Evolutionary conservation across 805 yeast genomes (phyloP).

Genomic region (Candida taoyuanica): DNA sequence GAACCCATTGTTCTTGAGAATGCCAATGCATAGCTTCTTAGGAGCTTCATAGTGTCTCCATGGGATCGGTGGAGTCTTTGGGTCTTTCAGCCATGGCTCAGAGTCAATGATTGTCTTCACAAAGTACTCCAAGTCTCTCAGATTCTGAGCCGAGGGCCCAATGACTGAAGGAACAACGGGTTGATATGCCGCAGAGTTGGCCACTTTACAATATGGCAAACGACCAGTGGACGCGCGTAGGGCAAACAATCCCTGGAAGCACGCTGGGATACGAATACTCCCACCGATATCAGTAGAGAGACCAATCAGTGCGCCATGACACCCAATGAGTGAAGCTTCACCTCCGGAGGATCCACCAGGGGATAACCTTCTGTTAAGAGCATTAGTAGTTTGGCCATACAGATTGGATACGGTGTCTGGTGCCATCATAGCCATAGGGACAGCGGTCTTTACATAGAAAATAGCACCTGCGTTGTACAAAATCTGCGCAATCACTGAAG

Average conservation of each 20-base stretch:
- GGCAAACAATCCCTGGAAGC: constrained; percentile 37
- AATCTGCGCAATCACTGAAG: constrained; percentile 34
- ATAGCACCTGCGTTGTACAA: constrained; percentile 47
- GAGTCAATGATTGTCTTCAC: constrained; percentile 28
- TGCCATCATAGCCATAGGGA: constrained; percentile 46
- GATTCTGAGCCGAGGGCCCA: constrained; percentile 41
- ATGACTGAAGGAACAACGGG: constrained; percentile 49
- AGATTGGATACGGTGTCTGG: constrained; percentile 41
- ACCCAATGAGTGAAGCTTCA: constrained; percentile 42
- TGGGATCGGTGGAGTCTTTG: constrained; percentile 32
- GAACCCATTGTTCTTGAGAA: constrained; percentile 37
- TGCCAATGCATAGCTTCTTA: constrained; percentile 36
- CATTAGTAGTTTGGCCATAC: constrained; percentile 42
- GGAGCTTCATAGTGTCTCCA: constrained; percentile 28
- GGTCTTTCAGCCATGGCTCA: constrained; percentile 41
- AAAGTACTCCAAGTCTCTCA: constrained; percentile 34
- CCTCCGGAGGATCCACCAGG: constrained; percentile 54
- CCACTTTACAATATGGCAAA: constrained; percentile 30
- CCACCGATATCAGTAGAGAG: constrained; percentile 55
- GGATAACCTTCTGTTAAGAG: constrained; percentile 36
- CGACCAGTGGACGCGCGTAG: constrained; percentile 42
- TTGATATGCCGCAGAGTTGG: constrained; percentile 29
- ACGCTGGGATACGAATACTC: constrained; percentile 44
- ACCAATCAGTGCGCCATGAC: constrained; percentile 43
- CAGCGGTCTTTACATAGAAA: constrained; percentile 48